Conservation (phyloP, 371 early-diverging fungal genomes). For the Mucor plumbeus region DNA sequence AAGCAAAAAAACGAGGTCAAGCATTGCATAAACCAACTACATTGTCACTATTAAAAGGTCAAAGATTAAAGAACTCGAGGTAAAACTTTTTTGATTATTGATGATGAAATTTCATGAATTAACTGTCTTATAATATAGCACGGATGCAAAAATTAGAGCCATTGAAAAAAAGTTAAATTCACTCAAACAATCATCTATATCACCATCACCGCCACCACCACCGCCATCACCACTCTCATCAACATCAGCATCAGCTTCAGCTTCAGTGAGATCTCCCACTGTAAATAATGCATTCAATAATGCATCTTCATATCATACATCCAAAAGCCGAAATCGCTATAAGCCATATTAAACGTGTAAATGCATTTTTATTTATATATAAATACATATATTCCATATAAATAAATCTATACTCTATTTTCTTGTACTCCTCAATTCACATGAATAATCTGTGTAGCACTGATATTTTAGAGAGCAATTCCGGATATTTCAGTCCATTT, state of each 20-base stretch:
- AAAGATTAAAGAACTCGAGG: slow-evolving; percentile 54
- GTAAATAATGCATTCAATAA: not conserved
- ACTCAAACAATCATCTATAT: not conserved
- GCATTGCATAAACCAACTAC: slow-evolving; percentile 35
- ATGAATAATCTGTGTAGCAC: slow-evolving; percentile 5
- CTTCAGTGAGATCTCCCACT: too few species aligned
- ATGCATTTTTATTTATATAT: not conserved
- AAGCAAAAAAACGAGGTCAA: slow-evolving; percentile 25
- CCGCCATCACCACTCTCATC: not conserved
- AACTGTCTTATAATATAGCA: slow-evolving; percentile 32
- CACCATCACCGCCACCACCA: not conserved
- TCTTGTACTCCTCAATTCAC: slow-evolving; percentile 4
- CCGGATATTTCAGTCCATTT: not conserved
- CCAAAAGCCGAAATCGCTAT: not conserved
- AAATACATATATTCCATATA: not conserved
- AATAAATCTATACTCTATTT: not conserved
- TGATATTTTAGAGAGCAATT: not conserved
- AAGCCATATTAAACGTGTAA: not conserved
- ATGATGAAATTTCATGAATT: not conserved
- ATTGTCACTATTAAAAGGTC: slow-evolving; percentile 42
- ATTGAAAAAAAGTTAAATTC: slow-evolving; percentile 59
- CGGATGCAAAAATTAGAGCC: slow-evolving; percentile 66
- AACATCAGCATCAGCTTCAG: too few species aligned
- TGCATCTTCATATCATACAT: not conserved
- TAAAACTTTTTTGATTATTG: slow-evolving; percentile 13